Percentiles rank a stretch among this genome's conserved stretches.
phyloP scores from a whole-genome alignment of 352 stramenopile genomes.

The Phytophthora colocasiae region DNA sequence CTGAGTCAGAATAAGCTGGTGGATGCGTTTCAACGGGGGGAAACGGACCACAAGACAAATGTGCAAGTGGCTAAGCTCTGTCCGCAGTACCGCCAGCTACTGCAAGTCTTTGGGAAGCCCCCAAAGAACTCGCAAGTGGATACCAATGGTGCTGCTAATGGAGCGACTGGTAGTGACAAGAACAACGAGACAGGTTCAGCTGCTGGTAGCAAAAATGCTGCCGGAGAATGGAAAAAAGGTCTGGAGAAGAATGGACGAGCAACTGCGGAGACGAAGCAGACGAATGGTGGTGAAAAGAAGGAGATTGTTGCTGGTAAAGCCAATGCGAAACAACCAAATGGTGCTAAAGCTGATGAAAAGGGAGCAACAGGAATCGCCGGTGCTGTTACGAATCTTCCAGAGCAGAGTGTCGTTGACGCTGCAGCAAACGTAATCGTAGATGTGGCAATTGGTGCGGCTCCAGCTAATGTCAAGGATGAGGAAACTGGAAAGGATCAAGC shows the following conservation, averaged over 20 bases:
- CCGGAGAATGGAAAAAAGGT: conserved; percentile 28
- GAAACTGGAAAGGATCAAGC: neutral
- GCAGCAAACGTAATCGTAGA: neutral
- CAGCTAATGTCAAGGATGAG: neutral
- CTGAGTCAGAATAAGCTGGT: conserved; percentile 26
- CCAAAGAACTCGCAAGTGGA: neutral
- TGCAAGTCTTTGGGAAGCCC: conserved; percentile 21
- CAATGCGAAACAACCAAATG: neutral
- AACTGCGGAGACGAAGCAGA: neutral
- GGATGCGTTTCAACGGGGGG: conserved; percentile 31
- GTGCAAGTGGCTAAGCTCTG: conserved; percentile 31
- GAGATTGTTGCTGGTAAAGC: neutral
- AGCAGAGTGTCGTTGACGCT: conserved; percentile 3
- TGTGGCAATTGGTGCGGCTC: neutral
- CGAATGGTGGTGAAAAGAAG: neutral
- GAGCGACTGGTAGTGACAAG: conserved; percentile 1
- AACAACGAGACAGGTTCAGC: neutral
- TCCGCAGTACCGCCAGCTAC: conserved; percentile 41
- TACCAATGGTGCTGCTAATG: conserved; percentile 5
- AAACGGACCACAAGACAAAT: conserved; percentile 15
- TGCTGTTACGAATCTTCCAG: no score
- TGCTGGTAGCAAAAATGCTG: conserved; percentile 2
- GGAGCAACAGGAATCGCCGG: no score
- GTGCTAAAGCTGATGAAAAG: neutral
- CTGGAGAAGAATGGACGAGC: conserved; percentile 12